Evolutionary conservation across 208 protist species (phyloP).

Genomic region (Acanthamoeba polyphaga): DNA sequence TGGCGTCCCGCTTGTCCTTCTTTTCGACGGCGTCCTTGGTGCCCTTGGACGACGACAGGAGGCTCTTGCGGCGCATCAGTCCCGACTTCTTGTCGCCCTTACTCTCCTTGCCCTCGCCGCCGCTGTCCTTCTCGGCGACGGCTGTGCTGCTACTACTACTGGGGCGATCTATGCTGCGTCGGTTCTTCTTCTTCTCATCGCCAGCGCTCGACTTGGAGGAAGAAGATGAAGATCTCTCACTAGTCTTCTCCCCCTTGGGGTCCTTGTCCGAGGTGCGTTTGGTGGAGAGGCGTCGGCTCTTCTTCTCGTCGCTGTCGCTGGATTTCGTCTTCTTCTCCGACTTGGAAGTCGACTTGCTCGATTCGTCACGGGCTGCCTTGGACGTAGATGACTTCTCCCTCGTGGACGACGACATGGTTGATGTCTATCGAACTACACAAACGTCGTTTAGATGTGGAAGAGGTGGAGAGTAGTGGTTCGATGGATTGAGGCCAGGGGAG

Average conservation of each 20-base stretch:
- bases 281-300: background rate
- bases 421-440: background rate
- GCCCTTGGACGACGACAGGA: background rate
- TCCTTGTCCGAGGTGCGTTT: background rate
- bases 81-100: background rate
- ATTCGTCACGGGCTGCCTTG: background rate
- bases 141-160: background rate
- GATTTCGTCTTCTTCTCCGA: background rate
- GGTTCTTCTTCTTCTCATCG: conserved; percentile 20
- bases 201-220: background rate
- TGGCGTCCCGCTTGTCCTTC: conserved; percentile 3
- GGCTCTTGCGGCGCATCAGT: background rate
- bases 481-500: no score
- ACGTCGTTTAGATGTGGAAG: no score
- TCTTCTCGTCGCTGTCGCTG: background rate
- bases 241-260: background rate
- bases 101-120: background rate
- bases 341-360: background rate
- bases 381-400: background rate
- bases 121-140: background rate
- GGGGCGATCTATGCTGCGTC: background rate
- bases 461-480: no score
- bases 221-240: background rate
- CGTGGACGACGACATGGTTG: conserved; percentile 2
- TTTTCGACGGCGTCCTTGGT: background rate